Evolutionary conservation across 305 asterid species (phyloP).

Genomic region (Fraxinus dipetala): DNA sequence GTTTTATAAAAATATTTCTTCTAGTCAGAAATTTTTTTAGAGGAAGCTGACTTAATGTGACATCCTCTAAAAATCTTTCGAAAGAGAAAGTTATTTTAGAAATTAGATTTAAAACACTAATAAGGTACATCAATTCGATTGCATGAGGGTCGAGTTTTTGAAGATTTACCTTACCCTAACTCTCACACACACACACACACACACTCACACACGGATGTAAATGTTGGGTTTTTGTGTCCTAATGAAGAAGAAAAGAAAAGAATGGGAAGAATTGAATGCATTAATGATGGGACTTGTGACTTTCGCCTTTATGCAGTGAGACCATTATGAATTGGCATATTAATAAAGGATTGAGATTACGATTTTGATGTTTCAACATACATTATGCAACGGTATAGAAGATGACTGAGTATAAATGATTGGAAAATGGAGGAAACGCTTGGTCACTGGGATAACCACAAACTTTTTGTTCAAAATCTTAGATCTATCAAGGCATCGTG

Average conservation of each 20-base stretch:
- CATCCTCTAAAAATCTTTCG: too few species aligned
- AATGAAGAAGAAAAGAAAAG: background rate
- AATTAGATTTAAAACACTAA: too few species aligned
- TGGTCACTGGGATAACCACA: constrained; percentile 47
- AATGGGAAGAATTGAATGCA: background rate
- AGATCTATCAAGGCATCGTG: too few species aligned
- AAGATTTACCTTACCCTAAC: background rate
- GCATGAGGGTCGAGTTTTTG: background rate
- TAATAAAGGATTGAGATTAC: background rate
- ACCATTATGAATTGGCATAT: constrained; percentile 4
- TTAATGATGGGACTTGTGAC: background rate
- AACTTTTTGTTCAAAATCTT: constrained; percentile 11
- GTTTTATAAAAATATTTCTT: background rate
- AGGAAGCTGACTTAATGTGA: too few species aligned
- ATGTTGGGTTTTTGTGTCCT: background rate
- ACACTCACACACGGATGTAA: too few species aligned
- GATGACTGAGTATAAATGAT: constrained; percentile 24
- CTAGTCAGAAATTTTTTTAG: too few species aligned
- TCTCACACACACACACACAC: too few species aligned
- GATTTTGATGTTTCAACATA: constrained; percentile 21
- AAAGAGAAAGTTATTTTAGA: background rate
- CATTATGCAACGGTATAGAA: background rate
- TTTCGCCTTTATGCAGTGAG: background rate
- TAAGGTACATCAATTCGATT: too few species aligned
- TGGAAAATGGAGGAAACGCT: constrained; percentile 49